phyloP scores from a whole-genome alignment of 208 protist species.

The Trypanosoma caninum region DNA sequence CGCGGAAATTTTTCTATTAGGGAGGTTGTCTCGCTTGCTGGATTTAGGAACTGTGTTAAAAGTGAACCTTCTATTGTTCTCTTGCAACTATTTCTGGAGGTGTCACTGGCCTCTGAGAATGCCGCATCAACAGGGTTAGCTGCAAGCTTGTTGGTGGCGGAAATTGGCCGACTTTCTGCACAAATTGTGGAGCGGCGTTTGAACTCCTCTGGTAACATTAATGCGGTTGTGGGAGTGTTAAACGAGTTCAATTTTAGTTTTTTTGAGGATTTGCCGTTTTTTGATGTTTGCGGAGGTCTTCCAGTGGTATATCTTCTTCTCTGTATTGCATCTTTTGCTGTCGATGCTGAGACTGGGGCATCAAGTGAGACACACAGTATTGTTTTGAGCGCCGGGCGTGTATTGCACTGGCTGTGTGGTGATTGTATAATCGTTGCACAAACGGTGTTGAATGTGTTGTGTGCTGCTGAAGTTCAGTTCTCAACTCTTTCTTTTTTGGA shows the following conservation, averaged over 20 bases:
- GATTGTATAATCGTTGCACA: constrained; percentile 1
- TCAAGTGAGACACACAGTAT: not conserved
- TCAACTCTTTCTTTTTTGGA: constrained; percentile 6
- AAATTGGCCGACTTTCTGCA: not conserved
- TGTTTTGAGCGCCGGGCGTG: not conserved
- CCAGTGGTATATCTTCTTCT: constrained; percentile 14
- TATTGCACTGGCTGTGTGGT: constrained; percentile 27
- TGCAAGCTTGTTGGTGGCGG: not conserved
- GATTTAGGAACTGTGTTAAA: not conserved
- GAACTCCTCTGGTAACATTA: not conserved
- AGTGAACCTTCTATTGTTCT: constrained; percentile 8
- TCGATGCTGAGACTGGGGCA: not conserved
- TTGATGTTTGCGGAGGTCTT: constrained; percentile 11
- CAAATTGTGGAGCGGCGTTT: constrained; percentile 3
- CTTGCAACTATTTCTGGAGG: constrained; percentile 6
- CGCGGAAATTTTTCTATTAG: constrained; percentile 4
- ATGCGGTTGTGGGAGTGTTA: not conserved
- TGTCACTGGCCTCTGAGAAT: constrained; percentile 12
- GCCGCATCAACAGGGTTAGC: not conserved
- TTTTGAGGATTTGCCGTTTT: constrained; percentile 12
- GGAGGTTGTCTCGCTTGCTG: constrained; percentile 4
- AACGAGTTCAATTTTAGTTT: constrained; percentile 13
- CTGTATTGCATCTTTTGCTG: not conserved
- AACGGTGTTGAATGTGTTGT: constrained; percentile 10
- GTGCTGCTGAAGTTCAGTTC: constrained; percentile 6